Percentiles rank a stretch among this genome's conserved stretches.
Evolutionary conservation across 306 rosid genomes (phyloP).

Genomic region (Boehmeria nivea): DNA sequence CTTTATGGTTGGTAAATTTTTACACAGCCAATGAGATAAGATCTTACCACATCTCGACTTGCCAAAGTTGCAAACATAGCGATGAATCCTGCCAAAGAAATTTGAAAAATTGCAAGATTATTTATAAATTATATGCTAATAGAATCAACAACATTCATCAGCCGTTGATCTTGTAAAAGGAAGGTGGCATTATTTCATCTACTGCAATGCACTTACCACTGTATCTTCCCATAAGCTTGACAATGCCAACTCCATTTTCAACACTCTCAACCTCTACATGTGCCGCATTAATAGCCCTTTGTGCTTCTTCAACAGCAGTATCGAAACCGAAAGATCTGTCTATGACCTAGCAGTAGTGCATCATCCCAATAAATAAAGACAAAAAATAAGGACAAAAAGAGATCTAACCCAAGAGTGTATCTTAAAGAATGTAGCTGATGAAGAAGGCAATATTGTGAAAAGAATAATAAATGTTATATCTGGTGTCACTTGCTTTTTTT

Average conservation of each 20-base stretch:
- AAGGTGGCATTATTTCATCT: background rate
- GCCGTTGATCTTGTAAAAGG: constrained; percentile 5
- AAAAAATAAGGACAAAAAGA: background rate
- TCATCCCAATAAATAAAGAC: constrained; percentile 4
- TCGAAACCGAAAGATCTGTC: constrained; percentile 98
- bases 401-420: background rate
- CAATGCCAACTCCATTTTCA: constrained; percentile 89
- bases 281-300: constrained; percentile 91
- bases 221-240: constrained; percentile 92
- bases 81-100: constrained; percentile 80
- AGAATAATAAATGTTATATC: too few species aligned
- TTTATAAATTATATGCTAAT: background rate
- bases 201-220: constrained; percentile 50
- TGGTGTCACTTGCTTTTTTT: background rate
- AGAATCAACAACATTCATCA: constrained; percentile 5
- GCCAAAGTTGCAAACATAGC: constrained; percentile 93
- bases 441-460: too few species aligned
- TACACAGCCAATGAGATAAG: constrained; percentile 15
- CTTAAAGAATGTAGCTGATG: too few species aligned
- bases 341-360: constrained; percentile 60
- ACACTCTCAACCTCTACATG: constrained; percentile 94
- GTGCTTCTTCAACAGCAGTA: constrained; percentile 98
- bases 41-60: constrained; percentile 92
- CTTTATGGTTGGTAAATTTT: constrained; percentile 9
- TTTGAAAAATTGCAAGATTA: background rate